Conservation (phyloP, 768 basidiomycete species). For the Suillus decipiens region DNA sequence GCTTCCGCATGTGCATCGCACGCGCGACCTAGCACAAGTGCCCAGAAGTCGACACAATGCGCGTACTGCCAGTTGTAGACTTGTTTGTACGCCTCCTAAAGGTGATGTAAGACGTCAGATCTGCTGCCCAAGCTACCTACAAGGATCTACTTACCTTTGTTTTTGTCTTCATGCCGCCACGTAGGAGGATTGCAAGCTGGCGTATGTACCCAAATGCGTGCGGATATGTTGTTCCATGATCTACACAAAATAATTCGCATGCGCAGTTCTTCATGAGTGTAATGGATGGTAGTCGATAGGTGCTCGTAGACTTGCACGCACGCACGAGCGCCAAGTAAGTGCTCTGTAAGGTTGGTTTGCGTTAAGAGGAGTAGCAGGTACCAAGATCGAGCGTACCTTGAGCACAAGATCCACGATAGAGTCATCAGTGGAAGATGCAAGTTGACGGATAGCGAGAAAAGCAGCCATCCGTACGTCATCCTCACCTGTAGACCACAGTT, state of each 20-base stretch:
- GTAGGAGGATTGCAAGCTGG: conserved; percentile 88
- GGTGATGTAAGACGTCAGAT: conserved; percentile 14
- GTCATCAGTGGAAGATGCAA: conserved; percentile 77
- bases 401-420: conserved; percentile 82
- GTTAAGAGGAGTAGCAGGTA: neutral
- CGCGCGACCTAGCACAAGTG: conserved; percentile 79
- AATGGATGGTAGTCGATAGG: conserved; percentile 86
- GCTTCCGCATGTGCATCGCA: conserved; percentile 62
- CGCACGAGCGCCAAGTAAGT: conserved; percentile 88
- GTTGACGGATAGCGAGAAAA: conserved; percentile 79
- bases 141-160: conserved; percentile 58
- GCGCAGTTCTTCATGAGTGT: conserved; percentile 98
- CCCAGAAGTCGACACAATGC: conserved; percentile 97
- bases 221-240: conserved; percentile 78
- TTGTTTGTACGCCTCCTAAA: conserved; percentile 84
- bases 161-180: conserved; percentile 88
- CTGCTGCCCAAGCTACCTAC: neutral
- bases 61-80: conserved; percentile 99
- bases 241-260: conserved; percentile 83
- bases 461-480: conserved; percentile 84
- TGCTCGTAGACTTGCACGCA: conserved; percentile 80
- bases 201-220: conserved; percentile 96
- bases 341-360: conserved; percentile 48
- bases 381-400: conserved; percentile 55
- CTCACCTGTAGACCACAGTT: conserved; percentile 79